Evolutionary conservation across 768 basidiomycete genomes (phyloP).

Genomic region (Pleurotus tuber-regium): DNA sequence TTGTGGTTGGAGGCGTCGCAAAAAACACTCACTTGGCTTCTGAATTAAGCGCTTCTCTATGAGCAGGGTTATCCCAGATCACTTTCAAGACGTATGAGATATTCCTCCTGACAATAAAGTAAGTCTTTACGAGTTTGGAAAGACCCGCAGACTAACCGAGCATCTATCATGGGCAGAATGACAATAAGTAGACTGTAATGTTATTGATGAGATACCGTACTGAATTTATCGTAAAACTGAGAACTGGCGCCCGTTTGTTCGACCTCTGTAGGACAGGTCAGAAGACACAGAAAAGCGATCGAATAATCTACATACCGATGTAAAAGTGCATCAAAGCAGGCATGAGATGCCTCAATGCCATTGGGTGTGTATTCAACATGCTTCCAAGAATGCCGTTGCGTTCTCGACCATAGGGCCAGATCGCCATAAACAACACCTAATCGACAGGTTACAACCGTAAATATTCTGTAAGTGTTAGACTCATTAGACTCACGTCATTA

Average conservation of each 20-base stretch:
- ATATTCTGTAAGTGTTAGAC: neutral
- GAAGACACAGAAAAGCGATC: neutral
- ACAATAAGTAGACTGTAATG: too few species aligned
- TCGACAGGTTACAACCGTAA: conserved; percentile 9
- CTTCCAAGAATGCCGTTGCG: conserved; percentile 74
- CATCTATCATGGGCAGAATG: too few species aligned
- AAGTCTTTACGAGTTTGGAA: neutral
- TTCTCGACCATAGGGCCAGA: conserved; percentile 65
- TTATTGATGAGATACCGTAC: too few species aligned
- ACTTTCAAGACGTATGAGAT: conserved; percentile 86
- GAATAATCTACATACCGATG: conserved; percentile 57
- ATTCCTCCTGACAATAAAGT: conserved; percentile 82
- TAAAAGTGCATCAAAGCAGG: conserved; percentile 92
- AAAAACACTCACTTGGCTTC: conserved; percentile 61
- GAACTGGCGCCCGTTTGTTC: conserved; percentile 97
- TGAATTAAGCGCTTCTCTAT: conserved; percentile 80
- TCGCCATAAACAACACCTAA: conserved; percentile 74
- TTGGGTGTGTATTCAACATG: conserved; percentile 77
- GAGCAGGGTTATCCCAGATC: conserved; percentile 88
- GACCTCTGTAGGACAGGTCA: conserved; percentile 60
- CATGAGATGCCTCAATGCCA: conserved; percentile 88
- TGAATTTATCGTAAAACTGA: conserved; percentile 98
- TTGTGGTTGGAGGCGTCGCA: neutral
- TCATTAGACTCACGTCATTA: conserved; percentile 68
- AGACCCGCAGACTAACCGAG: conserved; percentile 36